Percentiles rank a stretch among this genome's conserved stretches.
These are phyloP conservation scores for Vinca minor DNA, from an alignment of 257 asterid species.

Conservation along the genomic window DNA sequence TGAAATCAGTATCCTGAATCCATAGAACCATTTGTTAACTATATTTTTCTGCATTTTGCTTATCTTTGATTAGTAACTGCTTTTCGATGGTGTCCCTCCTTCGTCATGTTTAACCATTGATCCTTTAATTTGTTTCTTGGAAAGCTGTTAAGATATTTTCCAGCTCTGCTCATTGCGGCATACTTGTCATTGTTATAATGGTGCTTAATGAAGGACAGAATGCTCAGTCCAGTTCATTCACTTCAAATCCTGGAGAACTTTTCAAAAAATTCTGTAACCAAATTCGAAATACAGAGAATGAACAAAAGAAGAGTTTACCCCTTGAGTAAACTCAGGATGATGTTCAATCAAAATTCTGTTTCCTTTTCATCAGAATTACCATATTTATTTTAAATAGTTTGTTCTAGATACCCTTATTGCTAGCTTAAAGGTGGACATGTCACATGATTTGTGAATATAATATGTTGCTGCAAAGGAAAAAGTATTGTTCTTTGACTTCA, in stretches of 20 bases:
- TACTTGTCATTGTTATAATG: not conserved
- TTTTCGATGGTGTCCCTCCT: no score
- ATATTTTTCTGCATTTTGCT: no score
- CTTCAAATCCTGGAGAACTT: not conserved
- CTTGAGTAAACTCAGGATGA: not conserved
- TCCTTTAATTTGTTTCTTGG: no score
- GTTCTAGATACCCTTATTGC: not conserved
- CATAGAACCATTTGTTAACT: no score
- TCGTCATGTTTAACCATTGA: no score
- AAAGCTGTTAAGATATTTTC: no score
- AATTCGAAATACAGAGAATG: not conserved
- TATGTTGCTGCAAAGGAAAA: not conserved
- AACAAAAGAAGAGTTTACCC: not conserved
- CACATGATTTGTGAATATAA: not conserved
- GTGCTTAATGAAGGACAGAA: not conserved
- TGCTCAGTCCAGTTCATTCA: not conserved
- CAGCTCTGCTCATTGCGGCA: no score
- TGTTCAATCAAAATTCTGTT: not conserved
- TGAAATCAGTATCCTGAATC: not conserved
- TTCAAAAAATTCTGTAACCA: not conserved
- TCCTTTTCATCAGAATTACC: not conserved
- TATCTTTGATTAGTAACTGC: no score
- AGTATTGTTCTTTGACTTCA: not conserved
- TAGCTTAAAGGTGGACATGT: not conserved
- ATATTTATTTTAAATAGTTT: not conserved